Evolutionary conservation across 306 rosid species (phyloP).

Genomic region (Vicia sativa): DNA sequence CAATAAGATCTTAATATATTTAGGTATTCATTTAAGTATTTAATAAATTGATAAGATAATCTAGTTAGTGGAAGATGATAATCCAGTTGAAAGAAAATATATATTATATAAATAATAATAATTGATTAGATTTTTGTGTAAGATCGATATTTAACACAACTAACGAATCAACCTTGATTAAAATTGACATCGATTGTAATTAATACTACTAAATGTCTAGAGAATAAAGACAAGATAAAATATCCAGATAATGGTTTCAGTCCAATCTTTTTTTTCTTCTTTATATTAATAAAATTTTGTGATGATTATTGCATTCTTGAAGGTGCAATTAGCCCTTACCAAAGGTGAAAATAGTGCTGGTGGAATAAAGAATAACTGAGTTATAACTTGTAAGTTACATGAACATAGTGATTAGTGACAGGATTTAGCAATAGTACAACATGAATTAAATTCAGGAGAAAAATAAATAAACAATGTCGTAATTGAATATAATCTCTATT

Average conservation of each 20-base stretch:
- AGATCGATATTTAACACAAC: no score
- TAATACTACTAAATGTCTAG: neutral
- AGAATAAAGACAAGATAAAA: neutral
- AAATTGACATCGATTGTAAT: neutral
- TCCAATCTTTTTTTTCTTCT: neutral
- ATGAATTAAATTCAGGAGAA: neutral
- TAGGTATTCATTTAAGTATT: no score
- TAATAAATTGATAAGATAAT: no score
- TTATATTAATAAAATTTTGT: neutral
- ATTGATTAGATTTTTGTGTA: no score
- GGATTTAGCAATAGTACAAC: neutral
- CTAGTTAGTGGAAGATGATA: no score
- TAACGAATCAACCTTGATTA: neutral
- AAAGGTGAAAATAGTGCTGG: neutral
- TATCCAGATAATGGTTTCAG: neutral
- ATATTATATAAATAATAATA: neutral
- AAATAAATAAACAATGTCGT: no score
- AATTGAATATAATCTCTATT: no score
- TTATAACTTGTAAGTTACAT: constrained; percentile 9
- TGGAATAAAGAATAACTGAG: neutral
- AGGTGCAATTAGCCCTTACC: constrained; percentile 1
- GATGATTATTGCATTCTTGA: constrained; percentile 9
- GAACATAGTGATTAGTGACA: neutral
- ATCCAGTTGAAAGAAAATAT: no score
- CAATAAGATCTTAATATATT: neutral